Evolutionary conservation across 768 basidiomycete species (phyloP).

Genomic region (Trichaptum fuscoviolaceum): DNA sequence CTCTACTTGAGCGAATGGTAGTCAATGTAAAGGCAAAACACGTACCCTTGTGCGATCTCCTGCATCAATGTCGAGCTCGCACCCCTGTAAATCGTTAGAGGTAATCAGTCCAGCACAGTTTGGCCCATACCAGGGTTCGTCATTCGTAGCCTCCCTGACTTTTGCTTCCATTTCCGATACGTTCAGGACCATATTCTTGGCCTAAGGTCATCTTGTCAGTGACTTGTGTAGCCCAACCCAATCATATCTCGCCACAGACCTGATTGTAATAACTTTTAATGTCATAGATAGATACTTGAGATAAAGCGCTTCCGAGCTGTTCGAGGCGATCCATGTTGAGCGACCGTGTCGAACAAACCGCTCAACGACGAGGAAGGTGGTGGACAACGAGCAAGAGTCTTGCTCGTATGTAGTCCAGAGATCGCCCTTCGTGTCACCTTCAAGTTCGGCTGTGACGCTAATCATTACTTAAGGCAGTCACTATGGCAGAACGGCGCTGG

Average conservation of each 20-base stretch:
- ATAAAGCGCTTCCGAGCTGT: conserved; percentile 66
- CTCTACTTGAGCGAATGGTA: conserved; percentile 10
- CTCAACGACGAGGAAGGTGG: background rate
- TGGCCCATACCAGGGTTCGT: conserved; percentile 89
- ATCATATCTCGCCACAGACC: conserved; percentile 33
- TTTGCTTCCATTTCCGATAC: conserved; percentile 96
- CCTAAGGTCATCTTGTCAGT: conserved; percentile 37
- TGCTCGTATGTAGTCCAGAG: too few species aligned
- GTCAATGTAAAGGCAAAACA: conserved; percentile 16
- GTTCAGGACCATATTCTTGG: conserved; percentile 95
- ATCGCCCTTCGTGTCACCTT: background rate
- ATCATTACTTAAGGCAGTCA: background rate
- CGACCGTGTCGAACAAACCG: conserved; percentile 3
- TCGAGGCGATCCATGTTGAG: conserved; percentile 74
- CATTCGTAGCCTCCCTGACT: conserved; percentile 94
- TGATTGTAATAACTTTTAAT: conserved; percentile 94
- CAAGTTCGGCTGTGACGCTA: background rate
- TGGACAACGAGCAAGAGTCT: background rate
- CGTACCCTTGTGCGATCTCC: conserved; percentile 95
- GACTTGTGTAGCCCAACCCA: background rate
- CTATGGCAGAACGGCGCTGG: background rate
- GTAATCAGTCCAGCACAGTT: conserved; percentile 9
- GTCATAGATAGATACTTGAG: conserved; percentile 86
- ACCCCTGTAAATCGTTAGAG: conserved; percentile 53
- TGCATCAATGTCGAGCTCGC: conserved; percentile 98